Conservation (phyloP, 345 rosid genomes). For the Salix udensis region DNA sequence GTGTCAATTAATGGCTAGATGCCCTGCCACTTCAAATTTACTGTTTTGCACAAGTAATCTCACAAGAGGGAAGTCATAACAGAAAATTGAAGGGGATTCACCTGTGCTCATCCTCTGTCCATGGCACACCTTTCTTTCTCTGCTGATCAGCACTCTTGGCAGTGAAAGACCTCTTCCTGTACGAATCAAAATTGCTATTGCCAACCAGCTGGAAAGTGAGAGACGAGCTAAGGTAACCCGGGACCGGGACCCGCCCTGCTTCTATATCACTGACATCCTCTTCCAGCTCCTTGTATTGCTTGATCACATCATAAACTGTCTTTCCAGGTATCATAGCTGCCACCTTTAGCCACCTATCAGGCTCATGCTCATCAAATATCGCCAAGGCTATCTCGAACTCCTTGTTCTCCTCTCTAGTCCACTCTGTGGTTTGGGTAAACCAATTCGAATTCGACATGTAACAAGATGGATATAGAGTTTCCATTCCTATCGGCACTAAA, state of each 20-base stretch:
- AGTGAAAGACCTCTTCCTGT: conserved; percentile 49
- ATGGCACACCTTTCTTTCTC: conserved; percentile 90
- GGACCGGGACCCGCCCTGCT: conserved; percentile 70
- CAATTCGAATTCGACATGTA: conserved; percentile 30
- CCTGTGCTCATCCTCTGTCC: conserved; percentile 99
- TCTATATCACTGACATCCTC: conserved; percentile 69
- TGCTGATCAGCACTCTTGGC: conserved; percentile 58
- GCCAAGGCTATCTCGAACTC: conserved; percentile 77
- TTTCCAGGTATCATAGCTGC: conserved; percentile 75
- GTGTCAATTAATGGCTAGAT: neutral
- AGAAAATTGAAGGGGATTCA: conserved; percentile 14
- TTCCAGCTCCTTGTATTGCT: conserved; percentile 61
- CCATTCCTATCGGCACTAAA: conserved; percentile 35
- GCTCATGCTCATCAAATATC: conserved; percentile 52
- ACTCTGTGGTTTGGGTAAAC: conserved; percentile 29
- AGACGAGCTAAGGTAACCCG: conserved; percentile 53
- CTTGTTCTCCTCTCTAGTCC: conserved; percentile 84
- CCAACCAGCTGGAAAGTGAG: conserved; percentile 35
- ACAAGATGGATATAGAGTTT: conserved; percentile 47
- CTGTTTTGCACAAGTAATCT: neutral
- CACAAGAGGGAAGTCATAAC: neutral
- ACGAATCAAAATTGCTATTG: conserved; percentile 32
- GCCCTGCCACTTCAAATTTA: neutral
- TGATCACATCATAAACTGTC: conserved; percentile 60
- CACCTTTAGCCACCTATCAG: conserved; percentile 65